Evolutionary conservation across 2,329 filamentous ascomycete species (phyloP).

Genomic region (Phialocephala sp.): DNA sequence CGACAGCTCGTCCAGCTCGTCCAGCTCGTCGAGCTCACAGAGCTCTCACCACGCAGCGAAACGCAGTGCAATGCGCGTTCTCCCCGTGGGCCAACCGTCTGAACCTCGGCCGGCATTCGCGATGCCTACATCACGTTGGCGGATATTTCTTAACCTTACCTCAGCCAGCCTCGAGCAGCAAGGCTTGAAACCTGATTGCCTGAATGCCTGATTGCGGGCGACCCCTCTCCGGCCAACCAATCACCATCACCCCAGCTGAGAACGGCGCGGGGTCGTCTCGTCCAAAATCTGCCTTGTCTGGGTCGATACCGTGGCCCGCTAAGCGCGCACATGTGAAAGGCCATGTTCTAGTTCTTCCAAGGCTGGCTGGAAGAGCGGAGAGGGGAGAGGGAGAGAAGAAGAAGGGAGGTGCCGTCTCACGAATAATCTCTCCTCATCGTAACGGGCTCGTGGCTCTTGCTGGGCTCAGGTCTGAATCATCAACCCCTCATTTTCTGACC

Average conservation of each 20-base stretch:
- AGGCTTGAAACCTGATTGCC: not conserved
- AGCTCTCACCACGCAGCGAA: not conserved
- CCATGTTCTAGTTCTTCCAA: not conserved
- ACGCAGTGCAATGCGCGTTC: not conserved
- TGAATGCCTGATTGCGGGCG: not conserved
- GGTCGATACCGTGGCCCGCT: not conserved
- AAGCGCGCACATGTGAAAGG: not conserved
- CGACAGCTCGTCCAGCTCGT: not conserved
- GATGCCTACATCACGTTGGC: not conserved
- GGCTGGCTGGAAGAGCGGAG: not conserved
- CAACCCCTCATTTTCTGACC: not conserved
- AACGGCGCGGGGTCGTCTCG: constrained; percentile 4
- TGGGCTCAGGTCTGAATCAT: not conserved
- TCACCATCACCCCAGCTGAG: not conserved
- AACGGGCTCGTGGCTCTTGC: not conserved
- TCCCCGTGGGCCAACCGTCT: not conserved
- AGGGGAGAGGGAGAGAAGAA: too few relatives aligned
- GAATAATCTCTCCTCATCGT: not conserved
- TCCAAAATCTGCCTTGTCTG: constrained; percentile 1
- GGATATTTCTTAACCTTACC: not conserved
- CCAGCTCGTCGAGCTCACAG: too few relatives aligned
- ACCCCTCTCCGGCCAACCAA: too few relatives aligned
- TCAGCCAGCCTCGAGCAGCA: constrained; percentile 12
- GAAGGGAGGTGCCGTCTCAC: not conserved
- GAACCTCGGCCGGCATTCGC: not conserved